These are phyloP conservation scores for Tillandsia fasciculata DNA, from an alignment of 176 grass and related monocot species.

Conservation along the genomic window DNA sequence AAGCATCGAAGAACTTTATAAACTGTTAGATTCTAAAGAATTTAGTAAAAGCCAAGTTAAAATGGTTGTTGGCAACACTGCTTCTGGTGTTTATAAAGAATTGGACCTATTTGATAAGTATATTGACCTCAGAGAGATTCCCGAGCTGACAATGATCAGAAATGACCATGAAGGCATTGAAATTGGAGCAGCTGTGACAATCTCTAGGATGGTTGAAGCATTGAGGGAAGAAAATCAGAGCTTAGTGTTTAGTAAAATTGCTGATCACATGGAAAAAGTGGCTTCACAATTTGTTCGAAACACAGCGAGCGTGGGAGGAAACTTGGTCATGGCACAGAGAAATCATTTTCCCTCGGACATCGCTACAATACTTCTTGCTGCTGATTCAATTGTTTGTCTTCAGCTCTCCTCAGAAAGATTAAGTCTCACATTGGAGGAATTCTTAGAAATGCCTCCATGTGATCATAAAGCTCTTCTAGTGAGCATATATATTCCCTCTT, in stretches of 20 bases:
- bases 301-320: constrained; percentile 80
- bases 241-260: constrained; percentile 58
- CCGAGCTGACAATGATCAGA: constrained; percentile 45
- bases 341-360: constrained; percentile 64
- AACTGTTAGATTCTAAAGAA: constrained; percentile 27
- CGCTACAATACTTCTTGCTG: constrained; percentile 73
- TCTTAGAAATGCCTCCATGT: constrained; percentile 64
- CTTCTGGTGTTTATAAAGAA: constrained; percentile 78
- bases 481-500: constrained; percentile 57
- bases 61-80: constrained; percentile 72
- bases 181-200: constrained; percentile 57
- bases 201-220: constrained; percentile 50
- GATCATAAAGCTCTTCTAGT: constrained; percentile 54
- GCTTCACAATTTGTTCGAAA: constrained; percentile 78
- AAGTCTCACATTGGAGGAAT: constrained; percentile 45
- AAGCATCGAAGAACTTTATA: constrained; percentile 44
- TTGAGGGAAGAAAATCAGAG: constrained; percentile 32
- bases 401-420: constrained; percentile 39
- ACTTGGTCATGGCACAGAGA: constrained; percentile 81
- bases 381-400: constrained; percentile 43
- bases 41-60: constrained; percentile 32
- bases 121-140: constrained; percentile 65
- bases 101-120: constrained; percentile 49
- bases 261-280: constrained; percentile 87
- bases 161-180: constrained; percentile 34